A percentile compares a stretch with the other conserved stretches of the same genome.
Conservation (phyloP, 139 green algal species). For the Deuterostichococcus epilithicus region DNA sequence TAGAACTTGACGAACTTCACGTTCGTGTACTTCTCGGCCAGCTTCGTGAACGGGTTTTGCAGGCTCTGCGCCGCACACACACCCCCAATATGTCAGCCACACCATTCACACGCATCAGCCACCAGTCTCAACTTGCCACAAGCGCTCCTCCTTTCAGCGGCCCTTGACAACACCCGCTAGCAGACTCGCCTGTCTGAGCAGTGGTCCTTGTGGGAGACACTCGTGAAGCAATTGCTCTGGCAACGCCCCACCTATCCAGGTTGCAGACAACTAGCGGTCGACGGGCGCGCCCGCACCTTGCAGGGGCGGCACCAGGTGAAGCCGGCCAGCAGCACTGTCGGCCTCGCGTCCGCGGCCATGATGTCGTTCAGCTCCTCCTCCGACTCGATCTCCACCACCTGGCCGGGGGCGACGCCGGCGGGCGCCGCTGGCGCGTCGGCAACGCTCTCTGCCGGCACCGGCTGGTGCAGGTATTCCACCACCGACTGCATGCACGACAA, state of each 20-base stretch:
- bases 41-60: conserved; percentile 21
- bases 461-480: background rate
- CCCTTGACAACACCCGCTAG: no score
- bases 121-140: no score
- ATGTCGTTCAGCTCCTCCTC: conserved; percentile 29
- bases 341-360: conserved; percentile 18
- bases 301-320: conserved; percentile 51
- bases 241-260: no score
- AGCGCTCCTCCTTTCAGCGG: no score
- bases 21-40: conserved; percentile 34
- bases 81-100: no score
- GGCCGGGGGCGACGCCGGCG: background rate
- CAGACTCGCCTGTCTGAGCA: no score
- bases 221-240: no score
- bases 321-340: conserved; percentile 39
- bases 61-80: background rate
- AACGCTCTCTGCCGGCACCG: background rate
- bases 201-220: no score
- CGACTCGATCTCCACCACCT: conserved; percentile 13
- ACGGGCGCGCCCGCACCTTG: no score
- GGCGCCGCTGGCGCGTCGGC: background rate
- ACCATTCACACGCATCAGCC: no score
- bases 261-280: no score
- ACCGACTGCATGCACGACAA: background rate
- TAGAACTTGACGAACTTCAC: conserved; percentile 39